Base-by-base conservation (phyloP, 176 grass and related monocot species). In the Hordeum marinum region DNA sequence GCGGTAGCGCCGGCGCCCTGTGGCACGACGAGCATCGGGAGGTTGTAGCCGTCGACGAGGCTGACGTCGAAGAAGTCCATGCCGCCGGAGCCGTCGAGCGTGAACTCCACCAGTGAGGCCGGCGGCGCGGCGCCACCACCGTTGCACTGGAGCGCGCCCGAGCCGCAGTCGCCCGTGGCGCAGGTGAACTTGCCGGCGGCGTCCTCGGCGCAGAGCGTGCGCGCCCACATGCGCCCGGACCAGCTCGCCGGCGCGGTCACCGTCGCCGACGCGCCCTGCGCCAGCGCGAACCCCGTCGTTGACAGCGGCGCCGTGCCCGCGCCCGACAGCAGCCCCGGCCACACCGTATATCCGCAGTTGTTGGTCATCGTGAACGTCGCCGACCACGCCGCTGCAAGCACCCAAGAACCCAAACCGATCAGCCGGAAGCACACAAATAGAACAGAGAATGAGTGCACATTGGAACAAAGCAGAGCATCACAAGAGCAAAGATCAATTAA, bases 51-150 rank as follows among this genome's bases (percentile, higher is more conserved):
- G 78, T 99, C 94, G 34, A 99, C 96, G 34, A 99, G 88, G 79
- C 96, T 99, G 45, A 99, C 97, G 78, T 99, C 97, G 89, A 94
- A 99, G 84, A 96, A 99, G 83, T 99, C 90, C 72, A 95, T 75
- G 8, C 91, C 91, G 23, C 96, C 93, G 36, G 87, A 71, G 1
- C 96, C 96, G 45, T 90, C 85, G 2, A 98, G 93, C 31, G 96
- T 98, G 90, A 98, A 98, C 91, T 98, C 96, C 0, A 90, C 89
- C 17, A 98, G 87, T 1, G 96, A 95, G 12, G 89, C 81, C 3
- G 96, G 96, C 12, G 93, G 96, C 3, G 83, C 80, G 0, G 96
- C 93, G 6, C 93, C 89, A 0, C 45, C 34, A 4, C 96, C 96
- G 76, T 82, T 87, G 89, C 96, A 98, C 82, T 89, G 85, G 59